Evolutionary conservation across 2,329 filamentous ascomycete genomes (phyloP).

Genomic region (Colletotrichum kahawae): DNA sequence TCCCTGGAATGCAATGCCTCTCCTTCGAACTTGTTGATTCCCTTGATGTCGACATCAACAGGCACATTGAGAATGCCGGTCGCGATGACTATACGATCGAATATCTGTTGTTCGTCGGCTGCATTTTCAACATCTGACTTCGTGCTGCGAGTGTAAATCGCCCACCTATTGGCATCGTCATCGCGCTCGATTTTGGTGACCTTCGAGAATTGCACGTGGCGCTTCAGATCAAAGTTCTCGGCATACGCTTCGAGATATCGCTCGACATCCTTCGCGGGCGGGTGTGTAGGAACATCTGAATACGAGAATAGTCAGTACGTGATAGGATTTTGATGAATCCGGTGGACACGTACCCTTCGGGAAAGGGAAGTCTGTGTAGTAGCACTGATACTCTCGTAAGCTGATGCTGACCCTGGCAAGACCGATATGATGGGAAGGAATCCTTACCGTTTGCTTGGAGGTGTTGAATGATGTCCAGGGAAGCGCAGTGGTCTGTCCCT

Average conservation of each 20-base stretch:
- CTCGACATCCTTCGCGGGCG: conserved; percentile 30
- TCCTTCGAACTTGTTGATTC: conserved; percentile 22
- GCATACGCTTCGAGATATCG: conserved; percentile 45
- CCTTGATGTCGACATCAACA: conserved; percentile 11
- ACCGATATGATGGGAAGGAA: not conserved
- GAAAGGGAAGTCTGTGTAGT: conserved; percentile 21
- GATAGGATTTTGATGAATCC: rapidly evolving
- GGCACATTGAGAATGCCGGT: conserved; percentile 13
- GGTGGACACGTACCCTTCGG: not conserved
- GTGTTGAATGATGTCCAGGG: conserved; percentile 20
- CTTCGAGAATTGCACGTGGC: conserved; percentile 28
- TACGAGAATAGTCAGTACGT: not conserved
- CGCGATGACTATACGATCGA: conserved; percentile 19
- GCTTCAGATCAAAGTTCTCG: conserved; percentile 40
- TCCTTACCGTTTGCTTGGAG: conserved; percentile 6
- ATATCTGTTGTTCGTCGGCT: not conserved
- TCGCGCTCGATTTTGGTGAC: conserved; percentile 7
- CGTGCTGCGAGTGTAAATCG: not conserved
- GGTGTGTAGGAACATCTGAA: conserved; percentile 29
- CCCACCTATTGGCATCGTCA: not conserved
- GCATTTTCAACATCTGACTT: not conserved
- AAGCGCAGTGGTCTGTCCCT: conserved; percentile 2
- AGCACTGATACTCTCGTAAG: not conserved
- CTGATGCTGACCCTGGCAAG: not conserved
- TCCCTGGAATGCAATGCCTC: conserved; percentile 17